Base-by-base conservation (phyloP, 306 rosid genomes). In the Vigna hirtella region DNA sequence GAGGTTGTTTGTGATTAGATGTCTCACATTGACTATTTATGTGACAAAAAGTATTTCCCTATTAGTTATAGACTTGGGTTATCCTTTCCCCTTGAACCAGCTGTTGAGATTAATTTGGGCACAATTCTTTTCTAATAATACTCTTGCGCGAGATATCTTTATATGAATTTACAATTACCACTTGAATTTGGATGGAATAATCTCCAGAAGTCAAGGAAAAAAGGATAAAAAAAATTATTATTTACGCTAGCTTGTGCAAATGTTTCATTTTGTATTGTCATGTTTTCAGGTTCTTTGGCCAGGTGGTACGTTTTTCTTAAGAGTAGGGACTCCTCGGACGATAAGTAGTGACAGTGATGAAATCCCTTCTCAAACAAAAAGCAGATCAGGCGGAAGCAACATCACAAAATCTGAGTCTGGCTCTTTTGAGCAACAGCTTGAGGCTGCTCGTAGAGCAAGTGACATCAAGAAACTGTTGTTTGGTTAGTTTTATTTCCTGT, bases 371-470 rank as follows among this genome's bases (percentile, higher is more conserved):
- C 86, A 81, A 81, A 70, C 74, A 62, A 61, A 3, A 14, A 84
- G 81, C 14, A 87, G 83, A 73, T n/a, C 85, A 69, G 83, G 81
- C 68, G 90, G 85, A 59, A 48, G 79, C 78, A 91, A 90, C 75
- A 69, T 56, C 83, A 78, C 53, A 4, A 82, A 82, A 79, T 84
- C 83, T 10, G 89, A 85, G 63, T 83, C 87, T 6, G 92, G 86
- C 43, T 90, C 94, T 40, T 96, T 96, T 50, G 97, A 96, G 89
- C 81, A 87, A 75, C 88, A 96, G 76, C 98, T 96, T 40, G 99
- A 96, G 88, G 99, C 98, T 73, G 90, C 96, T 84, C 99, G 99
- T 45, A 86, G 98, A 83, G 98, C 98, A 56, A 93, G 86, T 82
- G 87, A 91, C 67, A 87, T 96, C 73, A 93, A 90, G 86, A 96